Base-by-base conservation (phyloP, 345 rosid species). In the Iberis pinnata region DNA sequence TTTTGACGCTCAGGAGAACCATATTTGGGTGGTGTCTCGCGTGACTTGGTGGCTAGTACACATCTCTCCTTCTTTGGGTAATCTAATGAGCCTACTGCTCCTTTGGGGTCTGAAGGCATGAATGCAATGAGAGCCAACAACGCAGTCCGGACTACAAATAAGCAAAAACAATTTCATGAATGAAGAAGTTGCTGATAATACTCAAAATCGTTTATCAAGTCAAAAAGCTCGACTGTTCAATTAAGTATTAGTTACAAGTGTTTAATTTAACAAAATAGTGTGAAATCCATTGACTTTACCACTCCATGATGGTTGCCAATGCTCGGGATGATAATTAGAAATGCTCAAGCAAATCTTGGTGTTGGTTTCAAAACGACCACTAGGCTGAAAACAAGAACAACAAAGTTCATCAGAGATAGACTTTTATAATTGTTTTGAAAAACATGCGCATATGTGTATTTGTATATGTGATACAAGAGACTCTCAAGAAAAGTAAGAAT, bases 241-340 rank as follows among this genome's bases (percentile, higher is more conserved):
- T 32, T 32, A 4, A 4, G 42, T 13, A 12, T 11, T 7, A 43
- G 29, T 26, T 9, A 31, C 7, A 39, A 53, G n/a, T n/a, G n/a
- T n/a, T n/a, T n/a, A 22, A 22, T 3, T 3, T 6, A 22, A 22
- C 25, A 22, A 22, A 22, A 22, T 22, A 22, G 25, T 22, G 4
- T 22, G 25, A n/a, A n/a, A n/a, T n/a, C n/a, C n/a, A n/a, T n/a
- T 9, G 33, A 29, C 0, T 70, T 72, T 73, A 92, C 98, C 97
- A 56, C 98, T 88, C 98, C 97, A 92, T 18, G 98, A 92, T 3
- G 98, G 98, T 74, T 84, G 97, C 97, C 98, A 92, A 41, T 92
- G 98, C 78, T 92, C 96, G 0, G 98, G 98, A 75, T 92, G 97
- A 61, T 88, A 88, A 78, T 85, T 83, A 1, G 98, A 92, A 61